Evolutionary conservation across 805 yeast genomes (phyloP).

Genomic region (Kodamaea sagamina): DNA sequence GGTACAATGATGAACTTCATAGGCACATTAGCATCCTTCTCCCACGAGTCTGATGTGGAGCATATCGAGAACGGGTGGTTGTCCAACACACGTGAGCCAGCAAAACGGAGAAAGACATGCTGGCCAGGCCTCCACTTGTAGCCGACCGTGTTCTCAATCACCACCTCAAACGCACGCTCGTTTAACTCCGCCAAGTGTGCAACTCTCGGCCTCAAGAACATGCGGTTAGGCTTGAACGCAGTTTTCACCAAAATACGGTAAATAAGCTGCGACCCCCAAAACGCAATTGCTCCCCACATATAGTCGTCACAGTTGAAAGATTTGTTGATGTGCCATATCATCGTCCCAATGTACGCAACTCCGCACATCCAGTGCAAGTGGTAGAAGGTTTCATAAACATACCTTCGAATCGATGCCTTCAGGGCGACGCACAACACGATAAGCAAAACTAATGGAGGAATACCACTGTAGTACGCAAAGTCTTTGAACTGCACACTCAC

Average conservation of each 20-base stretch:
- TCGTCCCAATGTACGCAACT: slow-evolving; percentile 47
- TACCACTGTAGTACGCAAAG: slow-evolving; percentile 40
- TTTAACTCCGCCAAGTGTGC: slow-evolving; percentile 32
- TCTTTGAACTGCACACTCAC: slow-evolving; percentile 23
- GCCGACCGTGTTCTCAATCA: slow-evolving; percentile 36
- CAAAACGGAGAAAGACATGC: slow-evolving; percentile 52
- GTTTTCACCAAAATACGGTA: slow-evolving; percentile 50
- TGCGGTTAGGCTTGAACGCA: slow-evolving; percentile 44
- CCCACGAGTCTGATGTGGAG: slow-evolving; percentile 23
- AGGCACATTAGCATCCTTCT: slow-evolving; percentile 22
- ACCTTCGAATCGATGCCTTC: slow-evolving; percentile 40
- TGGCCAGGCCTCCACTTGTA: slow-evolving; percentile 56
- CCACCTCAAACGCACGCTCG: slow-evolving; percentile 33
- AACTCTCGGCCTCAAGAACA: slow-evolving; percentile 40
- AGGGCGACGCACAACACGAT: slow-evolving; percentile 46
- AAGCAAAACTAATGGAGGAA: slow-evolving; percentile 50
- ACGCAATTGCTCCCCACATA: slow-evolving; percentile 51
- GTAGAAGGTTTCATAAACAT: slow-evolving; percentile 49
- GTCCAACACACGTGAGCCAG: slow-evolving; percentile 46
- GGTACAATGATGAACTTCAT: slow-evolving; percentile 50
- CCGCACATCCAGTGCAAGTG: slow-evolving; percentile 58
- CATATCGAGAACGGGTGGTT: slow-evolving; percentile 60
- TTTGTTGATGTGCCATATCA: slow-evolving; percentile 47
- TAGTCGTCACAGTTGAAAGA: slow-evolving; percentile 41
- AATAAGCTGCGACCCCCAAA: slow-evolving; percentile 51